Conservation (phyloP, 2,329 filamentous ascomycete species). For the Trichoderma afroharzianum region DNA sequence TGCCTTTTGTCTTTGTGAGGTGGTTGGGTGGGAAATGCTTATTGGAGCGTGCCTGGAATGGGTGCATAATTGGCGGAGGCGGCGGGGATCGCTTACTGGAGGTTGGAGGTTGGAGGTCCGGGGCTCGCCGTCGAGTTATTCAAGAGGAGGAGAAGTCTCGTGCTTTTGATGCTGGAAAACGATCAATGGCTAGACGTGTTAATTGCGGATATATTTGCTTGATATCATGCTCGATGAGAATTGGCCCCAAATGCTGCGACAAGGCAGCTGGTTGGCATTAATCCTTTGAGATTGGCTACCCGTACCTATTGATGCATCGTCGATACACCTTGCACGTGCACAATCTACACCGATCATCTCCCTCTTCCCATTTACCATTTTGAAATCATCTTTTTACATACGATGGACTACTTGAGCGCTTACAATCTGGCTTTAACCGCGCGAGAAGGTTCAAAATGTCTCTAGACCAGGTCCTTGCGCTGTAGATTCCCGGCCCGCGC, state of each 20-base stretch:
- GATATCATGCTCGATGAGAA: not conserved
- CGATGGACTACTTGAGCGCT: not conserved
- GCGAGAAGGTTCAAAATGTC: not conserved
- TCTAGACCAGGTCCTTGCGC: not conserved
- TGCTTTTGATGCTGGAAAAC: not conserved
- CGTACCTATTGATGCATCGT: not conserved
- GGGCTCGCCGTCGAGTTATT: not conserved
- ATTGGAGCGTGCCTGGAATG: conserved; percentile 6
- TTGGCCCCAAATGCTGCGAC: not conserved
- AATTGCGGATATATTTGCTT: not conserved
- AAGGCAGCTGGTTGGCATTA: not conserved
- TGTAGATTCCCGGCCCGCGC: not conserved
- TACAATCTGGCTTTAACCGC: not conserved
- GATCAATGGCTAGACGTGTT: not conserved
- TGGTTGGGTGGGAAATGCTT: not conserved
- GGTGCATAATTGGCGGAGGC: not conserved
- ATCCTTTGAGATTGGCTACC: not conserved
- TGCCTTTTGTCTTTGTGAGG: not conserved
- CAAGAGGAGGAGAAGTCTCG: not conserved
- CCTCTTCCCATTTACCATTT: not conserved
- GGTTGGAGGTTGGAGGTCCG: not conserved
- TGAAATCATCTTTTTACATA: not conserved
- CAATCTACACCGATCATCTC: not conserved
- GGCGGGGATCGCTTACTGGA: not conserved
- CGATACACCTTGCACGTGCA: not conserved